Conservation (phyloP, 305 asterid genomes). For the Fraxinus latifolia region DNA sequence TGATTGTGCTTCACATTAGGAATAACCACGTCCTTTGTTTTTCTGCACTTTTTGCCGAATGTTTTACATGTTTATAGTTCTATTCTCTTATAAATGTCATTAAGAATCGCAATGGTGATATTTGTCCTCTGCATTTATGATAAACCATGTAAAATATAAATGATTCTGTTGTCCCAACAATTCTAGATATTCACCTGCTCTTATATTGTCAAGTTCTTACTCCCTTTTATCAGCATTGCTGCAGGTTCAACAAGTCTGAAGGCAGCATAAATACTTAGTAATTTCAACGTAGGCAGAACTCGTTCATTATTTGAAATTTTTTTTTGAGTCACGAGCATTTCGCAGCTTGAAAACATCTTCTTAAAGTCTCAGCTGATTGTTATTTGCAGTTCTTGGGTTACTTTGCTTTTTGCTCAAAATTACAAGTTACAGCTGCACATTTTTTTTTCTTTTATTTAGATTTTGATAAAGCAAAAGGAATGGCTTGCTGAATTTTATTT, state of each 20-base stretch:
- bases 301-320: background rate
- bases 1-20: background rate
- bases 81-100: background rate
- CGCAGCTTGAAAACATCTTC: background rate
- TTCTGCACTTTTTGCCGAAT: conserved; percentile 21
- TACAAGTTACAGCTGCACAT: background rate
- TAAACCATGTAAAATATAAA: conserved; percentile 9
- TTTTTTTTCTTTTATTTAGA: background rate
- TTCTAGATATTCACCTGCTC: background rate
- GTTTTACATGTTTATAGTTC: background rate
- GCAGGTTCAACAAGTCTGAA: conserved; percentile 9
- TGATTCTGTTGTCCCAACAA: background rate
- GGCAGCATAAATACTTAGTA: background rate
- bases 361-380: background rate
- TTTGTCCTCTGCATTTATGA: conserved; percentile 7
- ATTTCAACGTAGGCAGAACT: conserved; percentile 13
- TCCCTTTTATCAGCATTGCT: conserved; percentile 1
- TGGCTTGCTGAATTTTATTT: background rate
- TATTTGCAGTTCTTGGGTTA: background rate
- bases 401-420: background rate
- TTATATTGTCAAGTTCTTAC: conserved; percentile 10
- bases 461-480: background rate
- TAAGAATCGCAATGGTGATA: background rate
- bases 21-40: conserved; percentile 14
- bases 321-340: background rate